Percentiles rank a stretch among this genome's conserved stretches.
Evolutionary conservation across 2,329 filamentous ascomycete species (phyloP).

Genomic region (Monosporascus sp.): DNA sequence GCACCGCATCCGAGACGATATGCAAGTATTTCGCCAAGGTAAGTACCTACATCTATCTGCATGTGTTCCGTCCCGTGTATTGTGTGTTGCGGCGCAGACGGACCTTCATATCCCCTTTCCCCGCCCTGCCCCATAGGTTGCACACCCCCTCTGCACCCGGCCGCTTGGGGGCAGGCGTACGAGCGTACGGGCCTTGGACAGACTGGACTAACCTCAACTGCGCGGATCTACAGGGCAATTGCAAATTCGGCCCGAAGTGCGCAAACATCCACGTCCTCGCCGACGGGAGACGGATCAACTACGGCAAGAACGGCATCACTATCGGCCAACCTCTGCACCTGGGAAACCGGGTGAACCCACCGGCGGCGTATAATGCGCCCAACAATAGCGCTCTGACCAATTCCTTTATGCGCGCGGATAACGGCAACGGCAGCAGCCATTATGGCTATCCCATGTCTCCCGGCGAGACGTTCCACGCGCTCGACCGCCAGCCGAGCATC

Average conservation of each 20-base stretch:
- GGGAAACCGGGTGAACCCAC: constrained; percentile 63
- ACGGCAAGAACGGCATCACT: constrained; percentile 62
- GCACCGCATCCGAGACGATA: constrained; percentile 75
- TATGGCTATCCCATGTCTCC: constrained; percentile 36
- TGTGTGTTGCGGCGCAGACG: too few relatives aligned
- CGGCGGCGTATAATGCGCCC: constrained; percentile 54
- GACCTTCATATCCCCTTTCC: background rate
- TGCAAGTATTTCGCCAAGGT: constrained; percentile 99
- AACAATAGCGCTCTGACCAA: constrained; percentile 62
- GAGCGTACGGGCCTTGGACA: background rate
- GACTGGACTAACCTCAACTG: constrained; percentile 16
- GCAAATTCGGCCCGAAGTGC: constrained; percentile 98
- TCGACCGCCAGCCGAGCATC: constrained; percentile 45
- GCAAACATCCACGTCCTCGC: constrained; percentile 93
- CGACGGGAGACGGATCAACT: constrained; percentile 88
- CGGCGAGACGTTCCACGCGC: constrained; percentile 34
- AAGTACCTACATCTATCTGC: constrained; percentile 21
- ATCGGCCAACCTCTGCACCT: constrained; percentile 56
- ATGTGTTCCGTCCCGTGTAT: background rate
- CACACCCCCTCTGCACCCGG: too few relatives aligned
- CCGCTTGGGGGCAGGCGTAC: too few relatives aligned
- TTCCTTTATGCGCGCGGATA: constrained; percentile 59
- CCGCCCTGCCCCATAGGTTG: background rate
- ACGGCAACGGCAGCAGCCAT: constrained; percentile 32
- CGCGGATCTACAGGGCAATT: constrained; percentile 68